Evolutionary conservation across 495 filamentous ascomycete species (phyloP).

Genomic region (Neurospora sp.): DNA sequence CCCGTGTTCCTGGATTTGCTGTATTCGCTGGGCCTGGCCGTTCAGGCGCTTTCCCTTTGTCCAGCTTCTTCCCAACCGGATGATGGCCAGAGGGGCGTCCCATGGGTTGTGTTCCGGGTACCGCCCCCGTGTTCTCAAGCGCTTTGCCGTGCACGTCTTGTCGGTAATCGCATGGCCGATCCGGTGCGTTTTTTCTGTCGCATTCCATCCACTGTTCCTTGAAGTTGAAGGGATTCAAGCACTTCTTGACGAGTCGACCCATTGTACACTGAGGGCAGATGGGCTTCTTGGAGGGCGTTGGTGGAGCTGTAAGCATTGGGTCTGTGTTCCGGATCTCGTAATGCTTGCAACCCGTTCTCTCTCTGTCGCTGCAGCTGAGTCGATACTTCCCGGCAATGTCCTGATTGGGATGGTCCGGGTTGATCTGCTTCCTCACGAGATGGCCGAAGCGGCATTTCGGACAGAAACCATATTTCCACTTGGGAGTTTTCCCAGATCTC

Average conservation of each 20-base stretch:
- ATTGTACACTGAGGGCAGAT: conserved; percentile 1
- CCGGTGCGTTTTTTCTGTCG: conserved; percentile 1
- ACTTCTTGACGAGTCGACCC: not conserved
- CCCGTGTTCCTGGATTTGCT: not conserved
- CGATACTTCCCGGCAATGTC: conserved; percentile 2
- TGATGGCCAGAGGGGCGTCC: not conserved
- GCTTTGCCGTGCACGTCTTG: not conserved
- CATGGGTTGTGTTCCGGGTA: not conserved
- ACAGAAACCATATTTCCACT: conserved; percentile 11
- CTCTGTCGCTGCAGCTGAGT: conserved; percentile 10
- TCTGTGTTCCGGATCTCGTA: conserved; percentile 2
- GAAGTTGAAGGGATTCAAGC: conserved; percentile 2
- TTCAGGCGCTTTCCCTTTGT: not conserved
- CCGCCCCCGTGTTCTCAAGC: not conserved
- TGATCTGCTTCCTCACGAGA: conserved; percentile 4
- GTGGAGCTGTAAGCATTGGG: not conserved
- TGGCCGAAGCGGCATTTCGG: conserved; percentile 8
- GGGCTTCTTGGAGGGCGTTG: not conserved
- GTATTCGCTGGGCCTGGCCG: not conserved
- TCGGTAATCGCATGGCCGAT: conserved; percentile 6
- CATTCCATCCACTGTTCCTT: conserved; percentile 2
- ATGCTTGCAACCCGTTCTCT: conserved; percentile 2
- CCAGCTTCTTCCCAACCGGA: not conserved
- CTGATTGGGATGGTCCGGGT: not conserved
- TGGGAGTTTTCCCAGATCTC: not conserved